Percentiles rank a stretch among this genome's conserved stretches.
phyloP scores from a whole-genome alignment of 2,329 filamentous ascomycete species.

The Aspergillus fischeri region DNA sequence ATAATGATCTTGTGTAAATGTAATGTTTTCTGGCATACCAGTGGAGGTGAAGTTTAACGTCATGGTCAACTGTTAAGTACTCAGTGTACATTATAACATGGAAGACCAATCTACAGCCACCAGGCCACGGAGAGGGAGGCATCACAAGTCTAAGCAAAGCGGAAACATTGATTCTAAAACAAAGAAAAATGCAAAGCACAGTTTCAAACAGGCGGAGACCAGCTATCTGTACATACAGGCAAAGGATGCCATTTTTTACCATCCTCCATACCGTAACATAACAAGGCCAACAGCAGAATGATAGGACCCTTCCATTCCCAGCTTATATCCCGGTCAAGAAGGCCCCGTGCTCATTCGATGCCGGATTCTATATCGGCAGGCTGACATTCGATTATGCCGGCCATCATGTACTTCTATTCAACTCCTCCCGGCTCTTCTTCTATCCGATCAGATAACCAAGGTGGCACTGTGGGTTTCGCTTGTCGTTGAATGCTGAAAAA shows the following conservation, averaged over 20 bases:
- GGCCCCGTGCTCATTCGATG: background rate
- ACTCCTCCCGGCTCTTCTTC: slow-evolving; percentile 8
- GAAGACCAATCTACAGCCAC: background rate
- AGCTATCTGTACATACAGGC: slow-evolving; percentile 42
- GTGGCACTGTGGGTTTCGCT: background rate
- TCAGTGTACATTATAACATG: background rate
- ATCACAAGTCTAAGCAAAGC: slow-evolving; percentile 21
- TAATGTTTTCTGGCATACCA: background rate
- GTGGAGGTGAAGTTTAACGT: background rate
- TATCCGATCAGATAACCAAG: slow-evolving; percentile 1
- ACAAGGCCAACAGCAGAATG: slow-evolving; percentile 15
- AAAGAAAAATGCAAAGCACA: slow-evolving; percentile 30
- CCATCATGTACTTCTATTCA: slow-evolving; percentile 1
- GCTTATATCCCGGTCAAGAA: background rate
- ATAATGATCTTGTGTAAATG: background rate
- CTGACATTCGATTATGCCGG: slow-evolving; percentile 1
- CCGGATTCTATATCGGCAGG: slow-evolving; percentile 1
- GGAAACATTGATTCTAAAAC: slow-evolving; percentile 32
- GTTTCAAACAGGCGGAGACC: slow-evolving; percentile 34
- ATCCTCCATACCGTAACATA: slow-evolving; percentile 12
- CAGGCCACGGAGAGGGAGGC: background rate
- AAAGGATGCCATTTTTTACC: slow-evolving; percentile 17
- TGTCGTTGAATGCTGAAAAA: slow-evolving; percentile 8
- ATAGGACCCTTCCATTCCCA: background rate
- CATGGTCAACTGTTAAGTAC: background rate